Evolutionary conservation across 1,139 yeast species (phyloP).

Genomic region (Yamadazyma songkhlaensis): DNA sequence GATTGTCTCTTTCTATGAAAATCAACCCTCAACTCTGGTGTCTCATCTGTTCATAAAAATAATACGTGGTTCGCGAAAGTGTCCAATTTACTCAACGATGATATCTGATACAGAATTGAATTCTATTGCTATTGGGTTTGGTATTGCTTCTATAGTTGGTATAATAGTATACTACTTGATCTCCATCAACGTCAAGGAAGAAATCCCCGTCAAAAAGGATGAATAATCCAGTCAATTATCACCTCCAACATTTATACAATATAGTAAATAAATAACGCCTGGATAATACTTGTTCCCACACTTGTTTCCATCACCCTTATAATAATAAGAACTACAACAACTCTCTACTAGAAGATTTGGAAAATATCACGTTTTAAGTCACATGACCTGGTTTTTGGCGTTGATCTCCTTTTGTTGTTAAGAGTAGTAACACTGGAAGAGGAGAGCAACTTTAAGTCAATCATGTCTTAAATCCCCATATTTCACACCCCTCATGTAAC

Average conservation of each 20-base stretch:
- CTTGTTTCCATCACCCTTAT: not conserved
- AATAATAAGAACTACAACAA: not conserved
- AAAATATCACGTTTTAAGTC: not conserved
- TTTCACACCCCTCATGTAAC: no score
- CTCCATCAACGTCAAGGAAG: slow-evolving; percentile 32
- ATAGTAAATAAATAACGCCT: not conserved
- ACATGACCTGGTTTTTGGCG: not conserved
- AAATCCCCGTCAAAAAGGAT: not conserved
- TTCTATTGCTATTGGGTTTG: slow-evolving; percentile 71
- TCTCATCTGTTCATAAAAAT: no score
- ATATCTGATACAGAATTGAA: slow-evolving; percentile 80
- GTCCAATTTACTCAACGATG: slow-evolving; percentile 38
- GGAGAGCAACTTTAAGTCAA: no score
- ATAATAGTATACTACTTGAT: slow-evolving; percentile 68
- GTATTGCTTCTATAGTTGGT: slow-evolving; percentile 66
- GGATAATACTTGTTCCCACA: no score
- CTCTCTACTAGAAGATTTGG: not conserved
- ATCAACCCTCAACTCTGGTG: no score
- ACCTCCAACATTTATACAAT: no score
- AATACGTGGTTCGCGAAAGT: not conserved
- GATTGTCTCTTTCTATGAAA: no score
- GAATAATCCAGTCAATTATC: not conserved
- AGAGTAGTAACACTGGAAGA: no score
- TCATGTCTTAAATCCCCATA: no score
- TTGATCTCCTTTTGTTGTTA: no score